Evolutionary conservation across 148 eudicot species (phyloP), one percentile per base, ranked within the genome.

Genomic region (Linanthus parryae): DNA sequence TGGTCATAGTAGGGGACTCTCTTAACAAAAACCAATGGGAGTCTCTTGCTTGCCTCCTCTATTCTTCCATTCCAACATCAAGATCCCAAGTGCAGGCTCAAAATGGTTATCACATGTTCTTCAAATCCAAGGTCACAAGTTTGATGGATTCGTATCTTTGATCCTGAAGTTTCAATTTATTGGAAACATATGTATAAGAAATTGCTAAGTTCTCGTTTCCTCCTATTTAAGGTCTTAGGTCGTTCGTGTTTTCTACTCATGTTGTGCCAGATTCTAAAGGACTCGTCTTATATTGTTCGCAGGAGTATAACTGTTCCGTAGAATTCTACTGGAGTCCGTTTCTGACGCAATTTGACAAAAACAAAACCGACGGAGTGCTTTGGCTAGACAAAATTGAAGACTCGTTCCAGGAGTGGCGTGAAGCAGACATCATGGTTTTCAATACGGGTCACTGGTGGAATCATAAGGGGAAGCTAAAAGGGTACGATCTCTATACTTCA

Each of bases 401-500:
- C 2, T 26, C 52, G 0, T 59, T 73, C 2, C 21, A 65, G 27
- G 29, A 52, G 18, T 81, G 87, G 87, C 34, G 17, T 22, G 87
- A 80, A 15, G 83, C 87, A 1, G 78, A 81, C 33, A 54, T 81
- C 14, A 74, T 81, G 80, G 65, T 77, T 27, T 81, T 71, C 37
- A 81, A 81, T 41, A 67, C 80, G 8, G 87, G 87, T 12, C 78
- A 81, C 10, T 81, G 87, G 87, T 81, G 87, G 87, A 56, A 28
- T 11, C 83, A 74, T 28, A 23, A 15, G 2, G 68, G 71, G 17
- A 77, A 68, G 31, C 11, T 59, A 5, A 74, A 47, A 60, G 43
- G 61, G 88, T 77, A 69, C 27, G 80, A 53, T 34, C 0, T n/a
- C n/a, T n/a, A n/a, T n/a, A n/a, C n/a, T n/a, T n/a, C n/a, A n/a